A percentile compares a stretch with the other conserved stretches of the same genome.
These are phyloP conservation scores for Marasmius fiardii DNA, from an alignment of 1,284 basidiomycete genomes.

Conservation along the genomic window DNA sequence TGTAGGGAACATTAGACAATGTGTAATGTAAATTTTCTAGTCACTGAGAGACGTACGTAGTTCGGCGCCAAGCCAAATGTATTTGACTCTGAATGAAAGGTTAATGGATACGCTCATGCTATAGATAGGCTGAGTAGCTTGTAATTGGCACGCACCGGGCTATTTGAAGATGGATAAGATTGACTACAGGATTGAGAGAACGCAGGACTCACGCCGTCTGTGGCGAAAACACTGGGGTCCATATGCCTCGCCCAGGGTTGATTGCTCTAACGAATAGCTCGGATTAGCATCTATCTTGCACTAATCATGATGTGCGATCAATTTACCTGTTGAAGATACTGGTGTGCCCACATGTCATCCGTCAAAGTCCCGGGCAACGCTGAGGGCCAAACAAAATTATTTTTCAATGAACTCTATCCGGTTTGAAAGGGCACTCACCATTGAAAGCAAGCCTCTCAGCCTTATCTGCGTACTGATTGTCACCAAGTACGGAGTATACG, in stretches of 20 bases:
- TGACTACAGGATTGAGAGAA: not conserved
- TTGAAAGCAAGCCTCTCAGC: conserved; percentile 17
- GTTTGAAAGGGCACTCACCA: not conserved
- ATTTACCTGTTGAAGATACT: not conserved
- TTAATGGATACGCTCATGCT: not conserved
- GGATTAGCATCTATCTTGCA: too few relatives aligned
- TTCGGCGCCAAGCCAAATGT: not conserved
- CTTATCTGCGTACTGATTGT: conserved; percentile 14
- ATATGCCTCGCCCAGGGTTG: not conserved
- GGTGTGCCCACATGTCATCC: not conserved
- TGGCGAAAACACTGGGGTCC: not conserved
- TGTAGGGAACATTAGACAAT: not conserved
- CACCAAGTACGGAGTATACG: conserved; percentile 13
- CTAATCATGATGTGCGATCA: not conserved
- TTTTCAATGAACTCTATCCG: not conserved
- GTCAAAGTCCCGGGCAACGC: not conserved
- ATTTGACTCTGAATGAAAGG: not conserved
- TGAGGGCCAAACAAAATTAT: not conserved
- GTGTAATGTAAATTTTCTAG: not conserved
- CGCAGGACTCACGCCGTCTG: not conserved
- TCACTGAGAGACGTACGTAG: not conserved
- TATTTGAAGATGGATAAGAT: not conserved
- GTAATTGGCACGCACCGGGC: not conserved
- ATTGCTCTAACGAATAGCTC: not conserved
- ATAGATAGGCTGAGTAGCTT: not conserved